Conservation (phyloP, 2,329 filamentous ascomycete genomes). For the Talaromyces sp. region DNA sequence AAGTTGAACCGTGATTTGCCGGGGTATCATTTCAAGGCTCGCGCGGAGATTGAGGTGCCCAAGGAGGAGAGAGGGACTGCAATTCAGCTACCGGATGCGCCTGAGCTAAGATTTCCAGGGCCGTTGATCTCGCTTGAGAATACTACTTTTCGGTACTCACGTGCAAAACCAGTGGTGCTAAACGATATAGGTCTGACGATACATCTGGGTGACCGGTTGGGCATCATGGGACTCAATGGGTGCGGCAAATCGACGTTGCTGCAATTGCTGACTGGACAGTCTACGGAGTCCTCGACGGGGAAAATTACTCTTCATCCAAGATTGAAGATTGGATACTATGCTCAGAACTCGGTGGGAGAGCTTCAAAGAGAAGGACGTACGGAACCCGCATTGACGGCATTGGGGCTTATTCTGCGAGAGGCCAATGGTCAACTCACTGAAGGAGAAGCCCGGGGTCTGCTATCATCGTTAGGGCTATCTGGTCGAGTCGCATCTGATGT, state of each 20-base stretch:
- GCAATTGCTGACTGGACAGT: conserved; percentile 91
- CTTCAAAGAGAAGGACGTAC: conserved; percentile 99
- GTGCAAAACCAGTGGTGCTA: conserved; percentile 48
- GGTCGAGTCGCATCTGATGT: conserved; percentile 70
- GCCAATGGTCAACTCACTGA: conserved; percentile 56
- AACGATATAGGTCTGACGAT: conserved; percentile 65
- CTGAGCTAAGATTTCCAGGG: conserved; percentile 70
- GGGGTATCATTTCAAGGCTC: conserved; percentile 57
- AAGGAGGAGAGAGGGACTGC: conserved; percentile 56
- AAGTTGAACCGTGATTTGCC: conserved; percentile 71
- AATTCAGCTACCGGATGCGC: conserved; percentile 59
- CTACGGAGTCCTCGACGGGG: conserved; percentile 67
- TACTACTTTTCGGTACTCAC: conserved; percentile 61
- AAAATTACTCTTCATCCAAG: conserved; percentile 98
- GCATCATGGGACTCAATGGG: conserved; percentile 95
- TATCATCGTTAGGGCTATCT: conserved; percentile 66
- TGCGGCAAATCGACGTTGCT: conserved; percentile 97
- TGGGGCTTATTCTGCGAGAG: conserved; percentile 59
- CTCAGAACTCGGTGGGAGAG: conserved; percentile 97
- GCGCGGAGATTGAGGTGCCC: conserved; percentile 69
- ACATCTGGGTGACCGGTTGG: conserved; percentile 74
- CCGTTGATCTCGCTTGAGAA: conserved; percentile 69
- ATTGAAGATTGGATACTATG: conserved; percentile 97
- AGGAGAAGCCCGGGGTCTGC: conserved; percentile 62
- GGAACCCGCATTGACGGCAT: conserved; percentile 96